These are phyloP conservation scores for Letharia lupina DNA, from an alignment of 495 filamentous ascomycete genomes.

Conservation along the genomic window DNA sequence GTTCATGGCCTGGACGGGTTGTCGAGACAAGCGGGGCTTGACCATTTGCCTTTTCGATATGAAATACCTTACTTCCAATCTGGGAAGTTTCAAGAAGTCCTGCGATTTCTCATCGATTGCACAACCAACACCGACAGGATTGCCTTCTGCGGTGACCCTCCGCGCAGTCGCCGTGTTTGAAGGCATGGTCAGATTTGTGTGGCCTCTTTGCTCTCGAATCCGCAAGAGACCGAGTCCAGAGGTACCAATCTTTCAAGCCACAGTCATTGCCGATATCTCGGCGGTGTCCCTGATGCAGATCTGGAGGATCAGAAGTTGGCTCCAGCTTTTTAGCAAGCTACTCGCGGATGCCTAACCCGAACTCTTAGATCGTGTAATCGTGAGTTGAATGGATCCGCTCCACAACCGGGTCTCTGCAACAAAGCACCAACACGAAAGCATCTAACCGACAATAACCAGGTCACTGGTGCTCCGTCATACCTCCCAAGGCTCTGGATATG, in stretches of 20 bases:
- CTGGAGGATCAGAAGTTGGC: constrained; percentile 25
- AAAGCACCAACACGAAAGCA: background rate
- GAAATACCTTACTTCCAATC: constrained; percentile 17
- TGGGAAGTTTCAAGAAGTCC: constrained; percentile 24
- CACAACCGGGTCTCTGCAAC: background rate
- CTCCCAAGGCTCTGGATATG: constrained; percentile 12
- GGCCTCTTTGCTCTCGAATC: constrained; percentile 31
- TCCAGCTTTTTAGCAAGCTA: background rate
- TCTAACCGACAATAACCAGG: background rate
- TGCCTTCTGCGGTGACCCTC: constrained; percentile 23
- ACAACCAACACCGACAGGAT: constrained; percentile 1
- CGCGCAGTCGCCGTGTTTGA: constrained; percentile 28
- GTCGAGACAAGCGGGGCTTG: constrained; percentile 27
- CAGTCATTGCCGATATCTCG: constrained; percentile 29
- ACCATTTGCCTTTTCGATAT: constrained; percentile 30
- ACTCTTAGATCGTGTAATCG: constrained; percentile 2
- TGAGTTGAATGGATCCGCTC: background rate
- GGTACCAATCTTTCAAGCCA: constrained; percentile 21
- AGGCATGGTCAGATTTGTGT: constrained; percentile 26
- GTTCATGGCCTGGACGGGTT: constrained; percentile 35
- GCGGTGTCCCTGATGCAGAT: constrained; percentile 26
- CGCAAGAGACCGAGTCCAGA: constrained; percentile 16
- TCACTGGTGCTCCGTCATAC: constrained; percentile 7
- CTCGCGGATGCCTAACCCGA: constrained; percentile 8
- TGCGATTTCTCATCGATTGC: constrained; percentile 7